phyloP scores from a whole-genome alignment of 495 filamentous ascomycete species.

The Viridothelium virens region DNA sequence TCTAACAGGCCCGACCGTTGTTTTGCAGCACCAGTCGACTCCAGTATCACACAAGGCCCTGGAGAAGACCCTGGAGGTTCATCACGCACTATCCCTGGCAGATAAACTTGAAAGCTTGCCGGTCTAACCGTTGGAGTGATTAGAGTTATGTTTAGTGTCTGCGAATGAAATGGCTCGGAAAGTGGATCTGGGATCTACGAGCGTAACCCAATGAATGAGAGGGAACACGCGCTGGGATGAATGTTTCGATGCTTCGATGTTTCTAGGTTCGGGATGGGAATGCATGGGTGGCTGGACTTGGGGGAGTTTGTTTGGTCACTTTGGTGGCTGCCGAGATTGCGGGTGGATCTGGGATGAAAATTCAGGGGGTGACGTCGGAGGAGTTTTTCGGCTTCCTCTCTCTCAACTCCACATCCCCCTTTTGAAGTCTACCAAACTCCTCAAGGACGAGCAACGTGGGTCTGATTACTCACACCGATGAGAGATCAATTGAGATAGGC shows the following conservation, averaged over 20 bases:
- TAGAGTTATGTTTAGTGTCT: not conserved
- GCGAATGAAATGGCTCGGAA: not conserved
- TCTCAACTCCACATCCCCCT: too few relatives aligned
- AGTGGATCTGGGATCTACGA: not conserved
- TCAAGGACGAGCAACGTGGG: not conserved
- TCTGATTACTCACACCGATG: too few relatives aligned
- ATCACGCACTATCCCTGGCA: not conserved
- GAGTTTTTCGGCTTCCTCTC: not conserved
- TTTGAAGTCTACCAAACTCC: not conserved
- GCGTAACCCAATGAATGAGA: not conserved
- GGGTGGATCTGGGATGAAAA: not conserved
- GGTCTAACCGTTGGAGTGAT: not conserved
- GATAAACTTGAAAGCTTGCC: not conserved
- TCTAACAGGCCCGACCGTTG: not conserved
- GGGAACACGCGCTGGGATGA: not conserved
- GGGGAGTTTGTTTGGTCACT: not conserved
- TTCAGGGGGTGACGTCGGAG: conserved; percentile 6
- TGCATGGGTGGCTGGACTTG: not conserved
- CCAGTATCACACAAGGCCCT: not conserved
- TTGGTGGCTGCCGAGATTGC: conserved; percentile 7
- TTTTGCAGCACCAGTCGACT: not conserved
- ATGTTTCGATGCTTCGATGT: conserved; percentile 10
- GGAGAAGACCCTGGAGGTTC: not conserved
- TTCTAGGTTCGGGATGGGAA: not conserved
- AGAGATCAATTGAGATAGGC: too few relatives aligned